Conservation (phyloP, 257 asterid species). For the Salvia miltiorrhiza region DNA sequence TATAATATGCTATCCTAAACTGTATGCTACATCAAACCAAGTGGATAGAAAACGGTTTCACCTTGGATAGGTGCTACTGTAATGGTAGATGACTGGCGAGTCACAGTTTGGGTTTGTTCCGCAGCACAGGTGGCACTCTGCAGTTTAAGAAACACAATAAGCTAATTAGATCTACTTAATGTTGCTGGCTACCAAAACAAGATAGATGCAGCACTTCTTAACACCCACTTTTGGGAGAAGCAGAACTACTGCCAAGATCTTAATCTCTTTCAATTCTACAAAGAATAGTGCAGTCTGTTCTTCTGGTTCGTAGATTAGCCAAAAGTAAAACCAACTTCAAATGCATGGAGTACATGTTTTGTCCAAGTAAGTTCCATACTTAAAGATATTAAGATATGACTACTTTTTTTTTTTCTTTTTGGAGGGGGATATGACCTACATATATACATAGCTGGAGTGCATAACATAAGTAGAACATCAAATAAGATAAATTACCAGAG, state of each 20-base stretch:
- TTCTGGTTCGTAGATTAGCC: background rate
- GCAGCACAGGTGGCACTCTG: constrained; percentile 82
- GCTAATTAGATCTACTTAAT: constrained; percentile 6
- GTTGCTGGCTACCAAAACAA: background rate
- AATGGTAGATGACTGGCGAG: constrained; percentile 81
- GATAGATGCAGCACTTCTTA: background rate
- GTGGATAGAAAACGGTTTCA: constrained; percentile 20
- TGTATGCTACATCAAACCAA: background rate
- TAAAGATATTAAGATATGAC: too few species aligned
- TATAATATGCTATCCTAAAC: background rate
- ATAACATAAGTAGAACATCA: background rate
- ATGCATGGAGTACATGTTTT: background rate
- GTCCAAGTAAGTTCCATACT: background rate
- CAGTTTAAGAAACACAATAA: constrained; percentile 16
- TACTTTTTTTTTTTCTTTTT: too few species aligned
- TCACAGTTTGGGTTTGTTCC: constrained; percentile 84
- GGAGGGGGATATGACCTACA: too few species aligned
- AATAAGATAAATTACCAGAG: constrained; percentile 47
- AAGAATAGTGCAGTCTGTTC: background rate
- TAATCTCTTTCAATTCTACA: background rate
- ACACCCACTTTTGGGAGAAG: background rate
- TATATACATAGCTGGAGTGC: background rate
- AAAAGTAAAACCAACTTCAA: background rate
- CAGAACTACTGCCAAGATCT: background rate
- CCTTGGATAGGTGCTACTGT: constrained; percentile 90